Evolutionary conservation across 1,284 basidiomycete species (phyloP).

Genomic region (Cryptococcus sp.): DNA sequence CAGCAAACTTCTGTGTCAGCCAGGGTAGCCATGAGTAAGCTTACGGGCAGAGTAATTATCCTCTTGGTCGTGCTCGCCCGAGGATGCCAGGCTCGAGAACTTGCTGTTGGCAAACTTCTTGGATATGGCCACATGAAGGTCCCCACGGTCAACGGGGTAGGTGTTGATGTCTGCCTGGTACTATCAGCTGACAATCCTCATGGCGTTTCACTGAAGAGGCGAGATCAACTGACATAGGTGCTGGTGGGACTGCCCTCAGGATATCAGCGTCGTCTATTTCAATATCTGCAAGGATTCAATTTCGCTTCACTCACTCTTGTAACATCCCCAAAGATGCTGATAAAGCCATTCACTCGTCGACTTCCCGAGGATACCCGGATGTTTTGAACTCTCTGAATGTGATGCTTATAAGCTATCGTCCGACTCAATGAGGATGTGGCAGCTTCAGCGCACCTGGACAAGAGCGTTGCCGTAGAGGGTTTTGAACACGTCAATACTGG

Average conservation of each 20-base stretch:
- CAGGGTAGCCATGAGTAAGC: background rate
- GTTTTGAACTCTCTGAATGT: slow-evolving; percentile 57
- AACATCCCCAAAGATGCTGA: slow-evolving; percentile 68
- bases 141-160: slow-evolving; percentile 65
- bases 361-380: slow-evolving; percentile 57
- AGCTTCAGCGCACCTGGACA: slow-evolving; percentile 24
- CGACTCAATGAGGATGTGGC: background rate
- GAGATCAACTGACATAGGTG: slow-evolving; percentile 64
- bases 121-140: slow-evolving; percentile 68
- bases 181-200: slow-evolving; percentile 1
- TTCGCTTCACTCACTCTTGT: slow-evolving; percentile 60
- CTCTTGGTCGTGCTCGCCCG: slow-evolving; percentile 8
- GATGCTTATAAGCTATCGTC: background rate
- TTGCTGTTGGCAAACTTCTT: slow-evolving; percentile 54
- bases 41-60: slow-evolving; percentile 4
- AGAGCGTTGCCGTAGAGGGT: slow-evolving; percentile 31
- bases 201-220: background rate
- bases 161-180: slow-evolving; percentile 66
- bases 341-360: slow-evolving; percentile 68
- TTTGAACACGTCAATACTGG: slow-evolving; percentile 25
- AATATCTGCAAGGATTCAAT: background rate
- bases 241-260: slow-evolving; percentile 63
- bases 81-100: slow-evolving; percentile 24
- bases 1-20: background rate
- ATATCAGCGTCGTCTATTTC: slow-evolving; percentile 5